Evolutionary conservation across 768 basidiomycete genomes (phyloP), one percentile per base, ranked within the genome.

Genomic region (Kockovaella imperatae): DNA sequence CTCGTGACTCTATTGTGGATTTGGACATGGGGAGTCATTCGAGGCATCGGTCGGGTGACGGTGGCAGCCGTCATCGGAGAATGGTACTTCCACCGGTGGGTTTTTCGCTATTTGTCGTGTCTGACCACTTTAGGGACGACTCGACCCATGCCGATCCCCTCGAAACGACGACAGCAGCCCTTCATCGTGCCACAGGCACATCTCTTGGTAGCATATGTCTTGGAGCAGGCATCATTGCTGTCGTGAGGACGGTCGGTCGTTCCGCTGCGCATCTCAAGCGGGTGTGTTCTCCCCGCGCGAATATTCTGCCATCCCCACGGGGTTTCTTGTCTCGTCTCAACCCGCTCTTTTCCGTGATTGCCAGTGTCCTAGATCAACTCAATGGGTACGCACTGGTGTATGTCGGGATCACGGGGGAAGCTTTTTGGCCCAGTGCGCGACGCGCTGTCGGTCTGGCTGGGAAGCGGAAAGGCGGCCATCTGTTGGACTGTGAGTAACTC

Each of bases 51-150:
- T 35, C 76, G 87, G 5, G 85, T 83, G 45, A 79, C 82, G 2
- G 80, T 82, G 48, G 83, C 87, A 0, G 83, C 83, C 25, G 86
- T 90, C 3, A 79, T 96, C 28, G 90, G 88, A 1, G 82, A 83
- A 36, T 96, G 90, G 90, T 95, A 93, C 67, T 93, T 87, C 71
- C 68, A 78, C 24, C 75, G 80, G 78, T 82, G 58, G 62, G 80
- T 67, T 0, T 15, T 25, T 31, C 17, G 15, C 43, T 17, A 13
- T 25, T 4, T 23, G n/a, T 50, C 34, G 25, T 10, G 5, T 26
- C 53, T 61, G 38, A 49, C 38, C 5, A n/a, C 15, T 30, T 10
- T 34, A 59, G 59, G 24, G 54, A 62, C 24, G 56, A 66, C 21
- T 47, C 54, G 6, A 43, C 46, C 17, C 52, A 54, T 15, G 55